phyloP scores from a whole-genome alignment of 805 yeast species.

The Clavispora carvajalis region DNA sequence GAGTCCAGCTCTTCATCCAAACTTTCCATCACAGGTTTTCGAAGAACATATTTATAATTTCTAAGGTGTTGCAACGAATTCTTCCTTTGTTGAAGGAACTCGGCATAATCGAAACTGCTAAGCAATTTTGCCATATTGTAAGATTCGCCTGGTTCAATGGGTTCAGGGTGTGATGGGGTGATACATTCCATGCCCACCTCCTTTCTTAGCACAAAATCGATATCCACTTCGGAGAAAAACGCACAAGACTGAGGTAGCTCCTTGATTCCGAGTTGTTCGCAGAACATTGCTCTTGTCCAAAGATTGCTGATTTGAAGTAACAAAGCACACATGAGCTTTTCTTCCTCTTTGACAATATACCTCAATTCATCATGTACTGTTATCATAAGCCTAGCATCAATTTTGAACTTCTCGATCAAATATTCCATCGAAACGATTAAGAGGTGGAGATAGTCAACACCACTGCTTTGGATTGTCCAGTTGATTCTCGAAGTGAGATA shows the following conservation, averaged over 20 bases:
- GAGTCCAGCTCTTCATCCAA: constrained; percentile 15
- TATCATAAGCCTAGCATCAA: constrained; percentile 73
- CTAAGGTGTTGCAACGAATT: constrained; percentile 9
- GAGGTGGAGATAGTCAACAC: constrained; percentile 91
- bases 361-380: constrained; percentile 96
- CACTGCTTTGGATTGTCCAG: constrained; percentile 98
- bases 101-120: constrained; percentile 19
- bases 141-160: constrained; percentile 74
- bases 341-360: constrained; percentile 67
- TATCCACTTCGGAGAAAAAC: constrained; percentile 88
- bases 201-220: constrained; percentile 82
- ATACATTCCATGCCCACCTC: constrained; percentile 90
- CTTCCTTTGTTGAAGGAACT: constrained; percentile 6
- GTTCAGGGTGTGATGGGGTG: constrained; percentile 74
- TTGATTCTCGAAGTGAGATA: constrained; percentile 88
- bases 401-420: constrained; percentile 52
- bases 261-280: constrained; percentile 82
- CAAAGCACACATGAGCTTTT: constrained; percentile 71
- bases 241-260: constrained; percentile 95
- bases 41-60: constrained; percentile 6
- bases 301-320: constrained; percentile 83
- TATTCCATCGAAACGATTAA: constrained; percentile 85
- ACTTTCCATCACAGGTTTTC: constrained; percentile 12
- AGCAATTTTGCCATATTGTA: constrained; percentile 55
- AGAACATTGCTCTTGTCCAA: constrained; percentile 96